Evolutionary conservation across 805 yeast species (phyloP), one percentile per base, ranked within the genome.

Genomic region (Lipomyces orientalis): DNA sequence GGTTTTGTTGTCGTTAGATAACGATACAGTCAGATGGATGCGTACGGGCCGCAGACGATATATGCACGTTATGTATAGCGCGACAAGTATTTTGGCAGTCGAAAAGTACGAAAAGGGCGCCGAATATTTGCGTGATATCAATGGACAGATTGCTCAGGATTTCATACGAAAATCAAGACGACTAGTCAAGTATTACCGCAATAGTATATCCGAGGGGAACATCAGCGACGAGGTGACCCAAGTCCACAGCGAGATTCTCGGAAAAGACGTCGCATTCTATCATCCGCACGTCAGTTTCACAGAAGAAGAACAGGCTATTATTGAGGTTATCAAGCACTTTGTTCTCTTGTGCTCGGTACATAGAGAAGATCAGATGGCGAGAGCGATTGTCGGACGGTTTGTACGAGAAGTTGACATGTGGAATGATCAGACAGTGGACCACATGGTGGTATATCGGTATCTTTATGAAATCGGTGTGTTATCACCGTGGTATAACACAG

Each of bases 391-490:
- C 5, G 54, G 66, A 31, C 61, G 66, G 25, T 51, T 69, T 34
- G 25, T 69, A 16, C 56, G 68, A 14, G 64, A 61, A 29, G 37
- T 68, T 7, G 64, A 59, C 22, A 58, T 39, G 57, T 71, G 64
- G 58, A 63, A 62, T 25, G 43, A 49, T 31, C 67, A 54, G 16
- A 35, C 19, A 3, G 49, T 54, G 19, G 31, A 39, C 9, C 52
- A 59, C 14, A 43, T 54, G 7, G 46, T 54, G 22, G 64, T 62
- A 9, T 56, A 43, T 51, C 58, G 58, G 58, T 64, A 72, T n/a
- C 60, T 73, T 46, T 60, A 59, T 33, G 75, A 73, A 37, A 65
- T 73, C 46, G 75, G 75, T 6, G 69, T 73, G 7, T 60, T 64
- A 31, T 49, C 73, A 16, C 71, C 74, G 10, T 67, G 69, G 71